Evolutionary conservation across 169 alveolate species (phyloP).

Genomic region (Cryptosporidium tyzzeri): DNA sequence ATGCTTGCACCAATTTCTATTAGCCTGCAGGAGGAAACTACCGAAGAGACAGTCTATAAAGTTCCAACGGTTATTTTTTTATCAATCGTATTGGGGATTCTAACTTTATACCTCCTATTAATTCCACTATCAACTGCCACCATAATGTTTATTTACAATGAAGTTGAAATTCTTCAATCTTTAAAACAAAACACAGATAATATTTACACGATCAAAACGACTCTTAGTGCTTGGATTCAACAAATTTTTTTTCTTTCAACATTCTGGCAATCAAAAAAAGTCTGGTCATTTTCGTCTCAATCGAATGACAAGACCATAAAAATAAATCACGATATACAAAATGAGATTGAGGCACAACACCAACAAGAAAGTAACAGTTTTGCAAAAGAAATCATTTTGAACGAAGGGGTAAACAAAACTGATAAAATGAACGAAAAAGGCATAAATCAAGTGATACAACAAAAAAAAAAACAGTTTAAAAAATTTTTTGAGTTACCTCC

Average conservation of each 20-base stretch:
- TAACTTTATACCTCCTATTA: conserved; percentile 16
- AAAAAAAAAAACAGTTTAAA: conserved; percentile 8
- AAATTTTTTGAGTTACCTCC: conserved; percentile 55
- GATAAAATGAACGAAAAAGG: background rate
- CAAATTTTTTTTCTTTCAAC: conserved; percentile 72
- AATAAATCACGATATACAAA: conserved; percentile 17
- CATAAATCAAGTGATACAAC: background rate
- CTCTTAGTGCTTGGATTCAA: conserved; percentile 66
- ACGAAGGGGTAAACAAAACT: background rate
- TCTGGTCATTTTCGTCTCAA: conserved; percentile 7
- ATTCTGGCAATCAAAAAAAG: conserved; percentile 56
- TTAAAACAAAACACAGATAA: conserved; percentile 66
- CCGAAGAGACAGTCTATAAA: background rate
- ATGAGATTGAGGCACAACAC: conserved; percentile 19
- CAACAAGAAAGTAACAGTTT: background rate
- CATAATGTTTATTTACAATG: conserved; percentile 52
- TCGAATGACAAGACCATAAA: background rate
- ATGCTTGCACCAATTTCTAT: conserved; percentile 41
- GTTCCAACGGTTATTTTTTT: conserved; percentile 20
- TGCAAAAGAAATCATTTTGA: background rate
- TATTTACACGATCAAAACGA: conserved; percentile 50
- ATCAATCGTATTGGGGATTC: conserved; percentile 18
- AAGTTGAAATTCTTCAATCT: conserved; percentile 64
- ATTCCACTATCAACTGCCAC: conserved; percentile 68
- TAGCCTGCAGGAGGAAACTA: background rate